These are phyloP conservation scores for Lodderomyces parapsilosis DNA, from an alignment of 1,139 yeast genomes.

Conservation along the genomic window DNA sequence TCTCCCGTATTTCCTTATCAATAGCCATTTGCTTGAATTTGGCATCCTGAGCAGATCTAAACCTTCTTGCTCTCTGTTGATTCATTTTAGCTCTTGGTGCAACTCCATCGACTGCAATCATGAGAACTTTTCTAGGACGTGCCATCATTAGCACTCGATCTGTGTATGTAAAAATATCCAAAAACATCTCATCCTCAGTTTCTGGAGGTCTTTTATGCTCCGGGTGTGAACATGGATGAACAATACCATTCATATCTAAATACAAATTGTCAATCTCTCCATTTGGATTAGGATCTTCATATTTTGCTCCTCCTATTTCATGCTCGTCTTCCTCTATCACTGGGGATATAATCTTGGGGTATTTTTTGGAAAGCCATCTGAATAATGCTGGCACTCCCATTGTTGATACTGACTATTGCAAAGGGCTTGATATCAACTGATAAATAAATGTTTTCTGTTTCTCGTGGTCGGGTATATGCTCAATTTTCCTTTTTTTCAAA, in stretches of 20 bases:
- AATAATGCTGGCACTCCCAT: constrained; percentile 95
- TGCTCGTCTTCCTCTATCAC: constrained; percentile 74
- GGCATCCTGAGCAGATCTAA: constrained; percentile 93
- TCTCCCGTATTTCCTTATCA: constrained; percentile 49
- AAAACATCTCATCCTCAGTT: constrained; percentile 94
- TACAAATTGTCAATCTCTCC: constrained; percentile 92
- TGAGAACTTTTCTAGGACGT: constrained; percentile 84
- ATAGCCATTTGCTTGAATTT: constrained; percentile 55
- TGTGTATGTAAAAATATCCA: constrained; percentile 86
- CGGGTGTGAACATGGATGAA: constrained; percentile 97
- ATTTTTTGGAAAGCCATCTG: constrained; percentile 91
- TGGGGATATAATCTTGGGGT: constrained; percentile 91
- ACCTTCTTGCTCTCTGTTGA: constrained; percentile 94
- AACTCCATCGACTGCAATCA: constrained; percentile 98
- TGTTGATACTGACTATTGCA: background rate
- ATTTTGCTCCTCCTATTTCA: constrained; percentile 55
- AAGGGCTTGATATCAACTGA: too few species aligned
- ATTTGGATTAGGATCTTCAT: constrained; percentile 82
- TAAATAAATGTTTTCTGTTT: too few species aligned
- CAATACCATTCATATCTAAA: constrained; percentile 96
- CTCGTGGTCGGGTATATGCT: too few species aligned
- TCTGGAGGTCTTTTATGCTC: constrained; percentile 90
- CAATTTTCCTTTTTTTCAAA: background rate
- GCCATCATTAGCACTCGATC: constrained; percentile 91
- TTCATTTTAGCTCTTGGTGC: constrained; percentile 99